Base-by-base conservation (phyloP, 2,329 filamentous ascomycete genomes). In the Colletotrichum filicis region DNA sequence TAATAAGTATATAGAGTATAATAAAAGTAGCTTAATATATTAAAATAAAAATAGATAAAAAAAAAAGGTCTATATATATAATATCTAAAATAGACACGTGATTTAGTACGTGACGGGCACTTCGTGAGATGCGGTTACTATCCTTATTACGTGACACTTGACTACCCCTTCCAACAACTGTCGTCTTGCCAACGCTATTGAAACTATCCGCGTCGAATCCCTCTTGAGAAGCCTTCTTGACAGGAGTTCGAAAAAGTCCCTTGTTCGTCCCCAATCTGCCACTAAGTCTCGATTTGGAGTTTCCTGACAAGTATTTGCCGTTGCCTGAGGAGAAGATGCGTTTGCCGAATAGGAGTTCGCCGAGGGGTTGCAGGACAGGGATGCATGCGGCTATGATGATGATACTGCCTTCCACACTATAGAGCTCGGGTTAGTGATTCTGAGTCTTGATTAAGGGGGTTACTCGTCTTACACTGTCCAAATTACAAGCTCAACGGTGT, bases 341-440 rank as follows among this genome's bases (percentile, higher is more conserved):
- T 5, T 63, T 68, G 66, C 66, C 66, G 9, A 68, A 68, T 22
- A 46, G 26, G 26, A 68, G 52, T 22, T 64, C 66, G 26, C 26
- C 59, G 3, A 82, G 78, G 5, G 81, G 81, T 35, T 81, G 79
- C 2, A 83, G 77, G 14, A 81, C 76, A 7, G 81, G 81, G 35
- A 82, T 80, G 37, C 78, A 82, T 35, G 78, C 78, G 3, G 81
- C 81, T 42, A 82, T 82, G 58, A 82, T 82, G 37, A 82, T 80
- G 52, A 77, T 79, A 53, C 76, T 78, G 7, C 79, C 78, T 73
- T 83, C 81, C 66, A 81, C 42, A 46, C 42, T 46, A 9, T 4
- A 46, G 42, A 46, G 7, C 6, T 8, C 42, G 9, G 1, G 42
- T 46, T n/a, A 46, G 42, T 46, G 2, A 2, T 4, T 19, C 19